These are phyloP conservation scores for Trifolium dubium DNA, from an alignment of 306 rosid species.

Conservation along the genomic window DNA sequence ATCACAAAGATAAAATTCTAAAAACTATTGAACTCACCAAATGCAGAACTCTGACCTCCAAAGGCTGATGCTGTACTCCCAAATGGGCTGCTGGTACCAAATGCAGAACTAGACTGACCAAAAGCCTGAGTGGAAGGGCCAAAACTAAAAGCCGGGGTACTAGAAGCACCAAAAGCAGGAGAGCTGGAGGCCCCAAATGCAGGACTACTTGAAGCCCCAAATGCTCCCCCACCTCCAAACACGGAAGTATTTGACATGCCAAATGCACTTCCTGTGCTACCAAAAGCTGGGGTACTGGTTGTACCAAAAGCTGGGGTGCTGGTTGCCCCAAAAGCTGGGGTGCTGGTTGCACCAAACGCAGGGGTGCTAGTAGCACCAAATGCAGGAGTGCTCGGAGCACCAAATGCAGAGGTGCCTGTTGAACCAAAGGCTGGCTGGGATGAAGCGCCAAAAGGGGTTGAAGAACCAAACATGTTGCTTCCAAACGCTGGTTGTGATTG, in stretches of 20 bases:
- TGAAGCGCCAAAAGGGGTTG: slow-evolving; percentile 80
- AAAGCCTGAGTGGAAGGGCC: slow-evolving; percentile 65
- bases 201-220: slow-evolving; percentile 72
- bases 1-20: slow-evolving; percentile 28
- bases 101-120: slow-evolving; percentile 77
- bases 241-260: slow-evolving; percentile 61
- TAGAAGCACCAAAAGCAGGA: slow-evolving; percentile 81
- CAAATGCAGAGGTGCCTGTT: slow-evolving; percentile 50
- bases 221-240: slow-evolving; percentile 78
- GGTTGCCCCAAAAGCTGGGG: slow-evolving; percentile 64
- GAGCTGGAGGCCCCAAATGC: slow-evolving; percentile 67
- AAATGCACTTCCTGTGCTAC: slow-evolving; percentile 67
- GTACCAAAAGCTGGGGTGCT: slow-evolving; percentile 68
- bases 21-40: slow-evolving; percentile 61
- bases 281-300: slow-evolving; percentile 55
- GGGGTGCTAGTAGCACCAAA: slow-evolving; percentile 54
- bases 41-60: slow-evolving; percentile 80
- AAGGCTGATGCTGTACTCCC: slow-evolving; percentile 68
- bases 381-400: slow-evolving; percentile 49
- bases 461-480: slow-evolving; percentile 78
- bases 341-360: slow-evolving; percentile 51
- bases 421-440: slow-evolving; percentile 67
- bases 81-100: slow-evolving; percentile 76
- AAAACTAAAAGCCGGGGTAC: slow-evolving; percentile 73
- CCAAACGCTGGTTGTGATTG: slow-evolving; percentile 91